phyloP scores from a whole-genome alignment of 306 rosid genomes.

The Aeschynomene evenia region DNA sequence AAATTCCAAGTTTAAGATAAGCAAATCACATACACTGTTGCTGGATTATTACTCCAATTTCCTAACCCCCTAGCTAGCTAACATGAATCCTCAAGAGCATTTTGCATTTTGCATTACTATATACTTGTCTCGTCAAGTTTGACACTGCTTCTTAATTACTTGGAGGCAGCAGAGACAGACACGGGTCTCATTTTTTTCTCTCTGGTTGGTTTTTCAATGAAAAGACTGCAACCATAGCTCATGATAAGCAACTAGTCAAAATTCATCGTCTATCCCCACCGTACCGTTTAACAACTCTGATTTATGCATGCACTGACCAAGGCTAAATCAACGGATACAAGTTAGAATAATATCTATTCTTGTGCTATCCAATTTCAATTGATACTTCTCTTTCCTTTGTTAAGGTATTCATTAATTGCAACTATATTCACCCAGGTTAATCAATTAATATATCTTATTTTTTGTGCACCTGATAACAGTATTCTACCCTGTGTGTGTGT shows the following conservation, averaged over 20 bases:
- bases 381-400: neutral
- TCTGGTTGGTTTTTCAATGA: neutral
- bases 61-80: neutral
- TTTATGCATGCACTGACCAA: neutral
- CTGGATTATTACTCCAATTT: neutral
- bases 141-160: neutral
- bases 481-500: too few species aligned
- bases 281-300: neutral
- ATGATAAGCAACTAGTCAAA: neutral
- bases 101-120: neutral
- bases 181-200: slow-evolving; percentile 1
- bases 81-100: neutral
- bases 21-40: neutral
- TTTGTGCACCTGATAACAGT: neutral
- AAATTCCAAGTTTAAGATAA: neutral
- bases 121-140: neutral
- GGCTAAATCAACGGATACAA: neutral
- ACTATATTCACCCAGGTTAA: neutral
- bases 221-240: neutral
- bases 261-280: neutral
- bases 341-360: neutral
- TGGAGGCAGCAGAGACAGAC: neutral
- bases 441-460: too few species aligned
- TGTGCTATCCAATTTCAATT: neutral
- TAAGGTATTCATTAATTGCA: neutral